Evolutionary conservation across 2,329 filamentous ascomycete genomes (phyloP).

Genomic region (Colletotrichum sp.): DNA sequence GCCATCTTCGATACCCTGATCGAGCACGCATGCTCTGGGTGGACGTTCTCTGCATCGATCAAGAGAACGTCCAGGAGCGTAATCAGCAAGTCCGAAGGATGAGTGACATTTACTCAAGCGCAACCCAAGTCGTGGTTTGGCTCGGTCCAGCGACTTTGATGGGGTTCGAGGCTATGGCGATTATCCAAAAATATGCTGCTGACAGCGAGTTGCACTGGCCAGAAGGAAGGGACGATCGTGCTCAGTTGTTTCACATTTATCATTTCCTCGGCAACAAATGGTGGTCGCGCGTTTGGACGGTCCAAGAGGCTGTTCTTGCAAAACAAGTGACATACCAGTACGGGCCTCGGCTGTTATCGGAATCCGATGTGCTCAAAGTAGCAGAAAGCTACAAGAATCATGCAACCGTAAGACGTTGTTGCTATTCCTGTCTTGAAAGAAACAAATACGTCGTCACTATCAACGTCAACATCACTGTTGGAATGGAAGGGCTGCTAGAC

Average conservation of each 20-base stretch:
- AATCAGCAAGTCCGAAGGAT: not conserved
- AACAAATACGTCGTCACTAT: rapidly evolving
- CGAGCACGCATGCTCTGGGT: not conserved
- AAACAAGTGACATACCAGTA: not conserved
- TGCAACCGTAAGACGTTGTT: rapidly evolving
- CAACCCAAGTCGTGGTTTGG: not conserved
- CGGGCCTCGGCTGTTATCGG: not conserved
- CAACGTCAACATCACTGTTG: rapidly evolving
- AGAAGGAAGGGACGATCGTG: rapidly evolving
- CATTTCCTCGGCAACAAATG: rapidly evolving
- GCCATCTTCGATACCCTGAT: not conserved
- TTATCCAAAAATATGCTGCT: not conserved
- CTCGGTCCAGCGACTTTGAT: not conserved
- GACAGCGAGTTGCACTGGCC: not conserved
- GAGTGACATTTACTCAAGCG: not conserved
- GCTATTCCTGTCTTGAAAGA: not conserved
- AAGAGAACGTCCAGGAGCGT: not conserved
- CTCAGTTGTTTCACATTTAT: not conserved
- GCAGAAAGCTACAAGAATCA: not conserved
- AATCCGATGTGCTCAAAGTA: not conserved
- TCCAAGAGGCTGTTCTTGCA: not conserved
- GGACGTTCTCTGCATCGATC: not conserved
- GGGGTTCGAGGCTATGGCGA: not conserved
- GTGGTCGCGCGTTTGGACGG: not conserved
- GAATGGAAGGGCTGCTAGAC: not conserved